Percentiles rank a stretch among this genome's conserved stretches.
Conservation (phyloP, 495 filamentous ascomycete genomes). For the Tuber melanosporum region DNA sequence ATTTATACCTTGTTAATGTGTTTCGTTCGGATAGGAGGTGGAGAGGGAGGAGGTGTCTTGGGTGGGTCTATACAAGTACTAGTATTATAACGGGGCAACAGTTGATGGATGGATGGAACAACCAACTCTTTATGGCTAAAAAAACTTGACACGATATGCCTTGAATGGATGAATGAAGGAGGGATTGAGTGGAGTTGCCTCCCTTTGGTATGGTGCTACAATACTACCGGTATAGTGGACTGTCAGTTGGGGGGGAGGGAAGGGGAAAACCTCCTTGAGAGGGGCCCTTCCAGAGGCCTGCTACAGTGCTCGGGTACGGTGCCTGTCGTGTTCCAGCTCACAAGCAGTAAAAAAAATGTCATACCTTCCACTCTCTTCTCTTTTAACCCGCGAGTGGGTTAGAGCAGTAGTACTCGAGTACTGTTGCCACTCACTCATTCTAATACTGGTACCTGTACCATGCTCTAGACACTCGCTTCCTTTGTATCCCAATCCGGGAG, state of each 20-base stretch:
- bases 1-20: background rate
- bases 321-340: background rate
- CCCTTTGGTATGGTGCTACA: background rate
- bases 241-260: background rate
- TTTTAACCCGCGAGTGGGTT: background rate
- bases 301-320: background rate
- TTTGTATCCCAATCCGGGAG: background rate
- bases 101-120: background rate
- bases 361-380: background rate
- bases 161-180: background rate
- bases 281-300: no score
- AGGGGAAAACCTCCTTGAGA: background rate
- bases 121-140: background rate
- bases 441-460: background rate
- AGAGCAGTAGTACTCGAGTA: background rate
- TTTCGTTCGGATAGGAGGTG: background rate
- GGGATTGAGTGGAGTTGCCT: background rate
- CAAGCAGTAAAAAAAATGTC: background rate
- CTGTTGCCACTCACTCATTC: background rate
- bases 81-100: background rate
- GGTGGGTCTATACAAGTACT: background rate
- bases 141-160: background rate
- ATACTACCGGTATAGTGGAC: background rate
- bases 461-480: background rate
- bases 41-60: background rate